Evolutionary conservation across 2,329 filamentous ascomycete species (phyloP).

Genomic region (Hymenoscyphus salicellus): DNA sequence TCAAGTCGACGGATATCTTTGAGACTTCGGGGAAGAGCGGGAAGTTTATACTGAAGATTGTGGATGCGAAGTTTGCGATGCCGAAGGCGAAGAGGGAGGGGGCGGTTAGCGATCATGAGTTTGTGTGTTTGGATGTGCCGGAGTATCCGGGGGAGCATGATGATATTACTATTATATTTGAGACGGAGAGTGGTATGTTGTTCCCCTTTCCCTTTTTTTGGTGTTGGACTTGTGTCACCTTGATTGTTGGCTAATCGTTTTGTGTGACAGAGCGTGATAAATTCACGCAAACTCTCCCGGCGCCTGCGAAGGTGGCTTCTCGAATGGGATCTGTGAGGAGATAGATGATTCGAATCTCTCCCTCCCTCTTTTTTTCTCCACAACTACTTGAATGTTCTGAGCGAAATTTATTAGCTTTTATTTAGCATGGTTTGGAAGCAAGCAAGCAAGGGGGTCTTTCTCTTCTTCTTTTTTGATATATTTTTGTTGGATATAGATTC

Average conservation of each 20-base stretch:
- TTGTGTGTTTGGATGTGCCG: slow-evolving; percentile 80
- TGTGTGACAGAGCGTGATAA: slow-evolving; percentile 32
- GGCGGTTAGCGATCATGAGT: slow-evolving; percentile 61
- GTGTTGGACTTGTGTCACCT: neutral
- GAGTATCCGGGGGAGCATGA: slow-evolving; percentile 91
- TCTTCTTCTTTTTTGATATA: neutral
- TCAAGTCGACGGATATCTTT: slow-evolving; percentile 81
- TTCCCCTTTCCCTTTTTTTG: too few species aligned
- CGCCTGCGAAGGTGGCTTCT: slow-evolving; percentile 34
- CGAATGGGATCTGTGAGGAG: slow-evolving; percentile 36
- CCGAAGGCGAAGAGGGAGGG: slow-evolving; percentile 55
- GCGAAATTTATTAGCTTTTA: neutral
- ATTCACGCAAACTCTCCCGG: slow-evolving; percentile 36
- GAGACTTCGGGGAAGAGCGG: slow-evolving; percentile 63
- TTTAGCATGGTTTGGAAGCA: neutral
- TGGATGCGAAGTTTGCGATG: slow-evolving; percentile 87
- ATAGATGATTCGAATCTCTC: slow-evolving; percentile 15
- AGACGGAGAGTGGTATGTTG: slow-evolving; percentile 56
- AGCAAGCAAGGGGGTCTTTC: neutral
- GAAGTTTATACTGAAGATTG: slow-evolving; percentile 72
- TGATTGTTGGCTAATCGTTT: slow-evolving; percentile 11
- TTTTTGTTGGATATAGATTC: neutral
- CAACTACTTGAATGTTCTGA: neutral
- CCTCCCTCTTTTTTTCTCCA: neutral
- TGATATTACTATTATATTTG: slow-evolving; percentile 83